Percentiles rank a stretch among this genome's conserved stretches.
phyloP scores from a whole-genome alignment of 2,329 filamentous ascomycete species.

The Metarhizium brunneum region DNA sequence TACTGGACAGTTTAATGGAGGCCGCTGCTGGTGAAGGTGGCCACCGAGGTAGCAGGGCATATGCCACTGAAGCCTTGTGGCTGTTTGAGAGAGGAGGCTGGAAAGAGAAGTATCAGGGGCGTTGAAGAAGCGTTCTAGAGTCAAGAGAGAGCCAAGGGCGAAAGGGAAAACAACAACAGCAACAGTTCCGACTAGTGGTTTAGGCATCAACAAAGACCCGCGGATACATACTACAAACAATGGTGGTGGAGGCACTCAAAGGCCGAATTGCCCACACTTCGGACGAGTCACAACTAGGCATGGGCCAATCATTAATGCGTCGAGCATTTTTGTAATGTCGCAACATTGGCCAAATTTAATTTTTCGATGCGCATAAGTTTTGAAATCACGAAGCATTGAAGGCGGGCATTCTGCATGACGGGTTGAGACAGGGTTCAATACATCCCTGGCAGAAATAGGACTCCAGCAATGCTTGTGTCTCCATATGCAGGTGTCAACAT shows the following conservation, averaged over 20 bases:
- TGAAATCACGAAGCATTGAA: not conserved
- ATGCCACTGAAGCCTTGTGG: constrained; percentile 86
- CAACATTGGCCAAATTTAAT: too few relatives aligned
- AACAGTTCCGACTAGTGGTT: not conserved
- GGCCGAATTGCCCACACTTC: not conserved
- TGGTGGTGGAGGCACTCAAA: not conserved
- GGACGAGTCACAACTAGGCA: not conserved
- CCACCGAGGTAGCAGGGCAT: constrained; percentile 72
- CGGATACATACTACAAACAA: not conserved
- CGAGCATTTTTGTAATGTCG: not conserved
- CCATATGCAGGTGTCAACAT: too few relatives aligned
- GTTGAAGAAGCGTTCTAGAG: constrained; percentile 17
- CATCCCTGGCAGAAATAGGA: too few relatives aligned
- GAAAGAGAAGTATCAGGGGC: constrained; percentile 54
- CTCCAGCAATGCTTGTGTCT: too few relatives aligned
- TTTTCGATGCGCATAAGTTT: not conserved
- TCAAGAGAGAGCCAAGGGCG: too few relatives aligned
- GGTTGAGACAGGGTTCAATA: not conserved
- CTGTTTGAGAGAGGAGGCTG: constrained; percentile 64
- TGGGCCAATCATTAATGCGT: not conserved
- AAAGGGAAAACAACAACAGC: too few relatives aligned
- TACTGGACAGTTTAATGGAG: constrained; percentile 67
- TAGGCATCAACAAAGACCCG: not conserved
- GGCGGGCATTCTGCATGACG: not conserved
- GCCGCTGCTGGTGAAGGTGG: constrained; percentile 61